Conservation (phyloP, 1,284 basidiomycete species). For the Stygiomarasmius scandens region DNA sequence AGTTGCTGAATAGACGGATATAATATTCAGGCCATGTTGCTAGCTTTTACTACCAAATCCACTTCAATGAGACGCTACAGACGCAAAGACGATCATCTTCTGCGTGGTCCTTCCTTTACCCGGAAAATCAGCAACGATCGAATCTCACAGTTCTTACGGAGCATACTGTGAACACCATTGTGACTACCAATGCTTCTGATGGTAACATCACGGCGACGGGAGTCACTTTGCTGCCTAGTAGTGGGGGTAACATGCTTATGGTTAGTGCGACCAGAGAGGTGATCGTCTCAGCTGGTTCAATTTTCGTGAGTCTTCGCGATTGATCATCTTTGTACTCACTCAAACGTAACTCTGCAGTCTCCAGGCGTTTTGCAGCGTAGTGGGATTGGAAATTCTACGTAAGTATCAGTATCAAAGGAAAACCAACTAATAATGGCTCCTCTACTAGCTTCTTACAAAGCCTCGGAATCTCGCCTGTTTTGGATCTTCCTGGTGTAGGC, state of each 20-base stretch:
- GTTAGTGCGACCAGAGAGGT: conserved; percentile 1
- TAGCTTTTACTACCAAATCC: conserved; percentile 17
- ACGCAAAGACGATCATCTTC: conserved; percentile 3
- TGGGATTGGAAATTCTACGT: conserved; percentile 10
- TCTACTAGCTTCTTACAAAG: conserved; percentile 2
- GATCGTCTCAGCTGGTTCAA: neutral
- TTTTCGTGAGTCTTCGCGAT: conserved; percentile 1
- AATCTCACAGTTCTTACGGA: neutral
- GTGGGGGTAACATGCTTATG: neutral
- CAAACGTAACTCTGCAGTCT: neutral
- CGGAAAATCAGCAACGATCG: neutral
- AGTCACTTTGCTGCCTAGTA: neutral
- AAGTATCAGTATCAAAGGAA: neutral
- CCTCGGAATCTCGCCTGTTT: conserved; percentile 3
- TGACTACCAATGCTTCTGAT: neutral
- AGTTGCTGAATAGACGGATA: neutral
- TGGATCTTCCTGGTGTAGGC: conserved; percentile 13
- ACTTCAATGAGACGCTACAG: conserved; percentile 18
- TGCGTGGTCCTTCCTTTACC: conserved; percentile 3
- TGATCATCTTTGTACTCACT: too few species aligned
- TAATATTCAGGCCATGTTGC: conserved; percentile 8
- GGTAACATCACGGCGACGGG: conserved; percentile 8
- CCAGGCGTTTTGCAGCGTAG: conserved; percentile 9
- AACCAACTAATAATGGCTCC: neutral
- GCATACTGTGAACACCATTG: neutral